A percentile compares a stretch with the other conserved stretches of the same genome.
Conservation (phyloP, 1,284 basidiomycete species). For the Mycena sp. region DNA sequence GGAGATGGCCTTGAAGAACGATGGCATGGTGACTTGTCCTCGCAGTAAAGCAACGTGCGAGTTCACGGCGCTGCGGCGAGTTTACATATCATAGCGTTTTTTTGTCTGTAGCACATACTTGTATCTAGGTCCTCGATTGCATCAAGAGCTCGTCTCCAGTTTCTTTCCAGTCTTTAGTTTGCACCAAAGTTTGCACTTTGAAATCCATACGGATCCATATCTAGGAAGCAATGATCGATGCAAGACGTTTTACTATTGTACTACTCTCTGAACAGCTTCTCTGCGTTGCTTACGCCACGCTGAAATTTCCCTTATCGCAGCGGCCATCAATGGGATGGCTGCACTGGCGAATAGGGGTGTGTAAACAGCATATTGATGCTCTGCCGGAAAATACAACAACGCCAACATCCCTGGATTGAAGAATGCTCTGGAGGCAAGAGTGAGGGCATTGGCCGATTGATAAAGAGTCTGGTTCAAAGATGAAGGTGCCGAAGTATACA, state of each 20-base stretch:
- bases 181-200: too few relatives aligned
- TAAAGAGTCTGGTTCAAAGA: conserved; percentile 62
- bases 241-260: not conserved
- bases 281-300: conserved; percentile 54
- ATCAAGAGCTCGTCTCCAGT: too few relatives aligned
- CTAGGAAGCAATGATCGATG: too few relatives aligned
- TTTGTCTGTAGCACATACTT: not conserved
- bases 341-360: conserved; percentile 92
- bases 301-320: conserved; percentile 73
- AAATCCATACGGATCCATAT: too few relatives aligned
- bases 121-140: too few relatives aligned
- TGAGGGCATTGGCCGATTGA: conserved; percentile 73
- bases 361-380: conserved; percentile 96
- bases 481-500: conserved; percentile 50
- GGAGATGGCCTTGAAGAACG: conserved; percentile 83
- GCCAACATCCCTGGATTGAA: conserved; percentile 98
- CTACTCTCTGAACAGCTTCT: conserved; percentile 12
- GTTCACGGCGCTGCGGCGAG: conserved; percentile 80
- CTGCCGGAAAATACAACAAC: conserved; percentile 94
- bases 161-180: too few relatives aligned
- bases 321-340: conserved; percentile 82
- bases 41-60: conserved; percentile 74
- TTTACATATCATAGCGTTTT: conserved; percentile 77
- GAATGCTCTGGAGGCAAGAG: conserved; percentile 88
- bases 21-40: conserved; percentile 84